phyloP scores from a whole-genome alignment of 129 eudicot species.

The Oenanthe sinensis region DNA sequence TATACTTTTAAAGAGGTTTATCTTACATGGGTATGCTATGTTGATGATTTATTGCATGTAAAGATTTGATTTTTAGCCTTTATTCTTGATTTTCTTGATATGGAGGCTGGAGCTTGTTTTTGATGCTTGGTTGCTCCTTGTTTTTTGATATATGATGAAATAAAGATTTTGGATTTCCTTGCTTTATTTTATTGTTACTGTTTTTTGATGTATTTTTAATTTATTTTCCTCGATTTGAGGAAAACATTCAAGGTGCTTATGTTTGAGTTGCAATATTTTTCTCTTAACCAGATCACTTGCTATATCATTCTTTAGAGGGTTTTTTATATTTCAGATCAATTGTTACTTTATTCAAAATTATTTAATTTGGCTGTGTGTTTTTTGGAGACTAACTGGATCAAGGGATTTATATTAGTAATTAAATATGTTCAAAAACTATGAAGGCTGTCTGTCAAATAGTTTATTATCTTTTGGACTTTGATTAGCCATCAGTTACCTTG shows the following conservation, averaged over 20 bases:
- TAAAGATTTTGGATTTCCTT: neutral
- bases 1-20: neutral
- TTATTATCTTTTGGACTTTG: neutral
- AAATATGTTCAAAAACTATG: neutral
- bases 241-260: neutral
- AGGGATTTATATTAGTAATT: neutral
- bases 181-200: neutral
- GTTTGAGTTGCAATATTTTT: neutral
- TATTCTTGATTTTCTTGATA: neutral
- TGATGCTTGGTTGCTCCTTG: slow-evolving; percentile 11
- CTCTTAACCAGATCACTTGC: neutral
- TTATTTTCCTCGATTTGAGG: too few species aligned
- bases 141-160: neutral
- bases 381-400: neutral
- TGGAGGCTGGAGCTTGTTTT: neutral
- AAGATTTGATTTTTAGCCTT: neutral
- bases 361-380: neutral
- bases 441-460: neutral
- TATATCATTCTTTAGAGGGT: neutral
- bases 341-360: neutral
- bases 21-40: neutral
- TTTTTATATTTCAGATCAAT: neutral
- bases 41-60: neutral
- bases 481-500: neutral
- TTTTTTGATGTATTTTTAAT: too few species aligned